A percentile compares a stretch with the other conserved stretches of the same genome.
Conservation (phyloP, 352 stramenopile species). For the Phytophthora sp. region DNA sequence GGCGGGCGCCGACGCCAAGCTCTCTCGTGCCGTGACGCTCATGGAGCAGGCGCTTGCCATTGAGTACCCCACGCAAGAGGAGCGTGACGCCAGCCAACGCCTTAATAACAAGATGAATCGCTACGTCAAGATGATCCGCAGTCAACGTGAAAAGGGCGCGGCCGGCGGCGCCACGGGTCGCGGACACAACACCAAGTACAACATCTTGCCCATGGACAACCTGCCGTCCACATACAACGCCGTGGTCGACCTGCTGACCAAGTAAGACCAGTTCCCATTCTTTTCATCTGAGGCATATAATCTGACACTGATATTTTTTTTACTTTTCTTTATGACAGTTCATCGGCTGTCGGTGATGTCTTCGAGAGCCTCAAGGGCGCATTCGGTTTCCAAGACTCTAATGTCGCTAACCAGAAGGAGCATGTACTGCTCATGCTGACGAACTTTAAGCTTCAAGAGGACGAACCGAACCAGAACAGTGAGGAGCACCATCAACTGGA, state of each 20-base stretch:
- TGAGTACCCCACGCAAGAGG: constrained; percentile 73
- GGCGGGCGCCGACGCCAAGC: constrained; percentile 63
- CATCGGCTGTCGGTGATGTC: constrained; percentile 65
- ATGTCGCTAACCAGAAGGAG: constrained; percentile 80
- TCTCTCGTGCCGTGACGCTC: constrained; percentile 71
- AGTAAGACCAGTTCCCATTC: too few relatives aligned
- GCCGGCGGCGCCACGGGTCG: constrained; percentile 35
- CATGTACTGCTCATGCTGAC: constrained; percentile 82
- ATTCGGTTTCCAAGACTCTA: constrained; percentile 96
- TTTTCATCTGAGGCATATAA: too few relatives aligned
- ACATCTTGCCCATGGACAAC: constrained; percentile 76
- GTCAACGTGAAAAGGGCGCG: constrained; percentile 66
- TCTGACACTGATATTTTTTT: constrained; percentile 17
- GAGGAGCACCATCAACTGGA: constrained; percentile 57
- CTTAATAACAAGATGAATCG: constrained; percentile 88
- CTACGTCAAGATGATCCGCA: constrained; percentile 90
- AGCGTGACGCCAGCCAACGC: constrained; percentile 71
- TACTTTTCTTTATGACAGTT: constrained; percentile 36
- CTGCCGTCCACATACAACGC: constrained; percentile 72
- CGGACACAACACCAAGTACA: constrained; percentile 59
- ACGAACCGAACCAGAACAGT: constrained; percentile 38
- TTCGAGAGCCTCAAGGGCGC: constrained; percentile 95
- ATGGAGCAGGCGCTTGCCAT: constrained; percentile 83
- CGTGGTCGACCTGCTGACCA: constrained; percentile 58
- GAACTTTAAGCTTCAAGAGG: constrained; percentile 83